phyloP scores from a whole-genome alignment of 2,329 filamentous ascomycete species.

The Fragosphaeria purpurea region DNA sequence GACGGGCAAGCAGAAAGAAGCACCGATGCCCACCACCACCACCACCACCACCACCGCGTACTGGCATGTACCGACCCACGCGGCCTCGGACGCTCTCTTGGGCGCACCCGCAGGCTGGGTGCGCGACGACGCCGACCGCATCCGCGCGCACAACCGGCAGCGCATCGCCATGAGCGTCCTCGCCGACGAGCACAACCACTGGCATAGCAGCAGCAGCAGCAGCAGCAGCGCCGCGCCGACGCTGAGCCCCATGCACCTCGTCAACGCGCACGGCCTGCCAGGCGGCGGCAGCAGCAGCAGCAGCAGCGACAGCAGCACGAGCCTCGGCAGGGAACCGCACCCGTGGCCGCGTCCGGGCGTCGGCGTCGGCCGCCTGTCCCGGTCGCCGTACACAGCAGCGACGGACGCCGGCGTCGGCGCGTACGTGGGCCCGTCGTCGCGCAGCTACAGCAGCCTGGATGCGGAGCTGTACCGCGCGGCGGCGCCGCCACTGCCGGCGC shows the following conservation, averaged over 20 bases:
- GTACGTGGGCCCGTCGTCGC: slow-evolving; percentile 3
- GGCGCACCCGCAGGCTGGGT: slow-evolving; percentile 44
- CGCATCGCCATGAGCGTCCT: slow-evolving; percentile 31
- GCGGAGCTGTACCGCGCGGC: slow-evolving; percentile 4
- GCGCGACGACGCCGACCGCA: slow-evolving; percentile 33
- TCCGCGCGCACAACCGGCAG: slow-evolving; percentile 40
- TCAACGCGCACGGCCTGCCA: slow-evolving; percentile 1
- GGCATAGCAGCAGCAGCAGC: slow-evolving; percentile 2
- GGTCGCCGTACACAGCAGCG: slow-evolving; percentile 8
- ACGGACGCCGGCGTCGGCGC: slow-evolving; percentile 3
- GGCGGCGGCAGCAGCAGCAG: slow-evolving; percentile 1
- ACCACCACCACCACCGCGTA: slow-evolving; percentile 30
- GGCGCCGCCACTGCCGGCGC: not conserved
- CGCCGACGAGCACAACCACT: not conserved
- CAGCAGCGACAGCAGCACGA: not conserved
- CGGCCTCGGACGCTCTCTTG: slow-evolving; percentile 46
- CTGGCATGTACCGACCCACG: slow-evolving; percentile 52
- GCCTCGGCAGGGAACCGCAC: slow-evolving; percentile 1
- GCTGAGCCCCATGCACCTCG: slow-evolving; percentile 10
- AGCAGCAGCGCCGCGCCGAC: not conserved
- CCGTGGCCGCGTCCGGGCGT: no score
- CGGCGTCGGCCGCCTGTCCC: slow-evolving; percentile 3
- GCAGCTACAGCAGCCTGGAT: slow-evolving; percentile 14
- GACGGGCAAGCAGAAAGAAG: slow-evolving; percentile 35
- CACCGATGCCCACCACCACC: slow-evolving; percentile 26